Evolutionary conservation across 2,329 filamentous ascomycete species (phyloP), one percentile per base, ranked within the genome.

Genomic region (Mariannaea sp.): DNA sequence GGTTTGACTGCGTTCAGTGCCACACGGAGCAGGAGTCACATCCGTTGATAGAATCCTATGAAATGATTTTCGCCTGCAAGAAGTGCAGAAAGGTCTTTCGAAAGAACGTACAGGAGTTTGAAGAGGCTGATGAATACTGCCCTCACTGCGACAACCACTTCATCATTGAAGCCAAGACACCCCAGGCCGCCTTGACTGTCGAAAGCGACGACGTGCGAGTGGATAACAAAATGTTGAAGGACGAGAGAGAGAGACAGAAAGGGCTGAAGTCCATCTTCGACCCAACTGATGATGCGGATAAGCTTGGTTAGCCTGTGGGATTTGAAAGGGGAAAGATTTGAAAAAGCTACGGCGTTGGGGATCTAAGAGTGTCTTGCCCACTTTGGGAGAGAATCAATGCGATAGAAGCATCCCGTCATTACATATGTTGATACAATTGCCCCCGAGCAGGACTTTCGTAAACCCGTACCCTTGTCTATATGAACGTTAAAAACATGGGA

Each of bases 121-220:
- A 99, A 65, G 94, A 99, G 65, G 88, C 90, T 71, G 94, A 99
- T 77, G 95, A 99, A 73, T 99, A 96, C 80, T 99, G 94, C 79
- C 95, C 94, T 17, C 90, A 97, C 77, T 99, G 94, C 79, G 94
- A 99, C 71, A 99, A 99, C 77, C 95, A 99, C 75, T 99, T 92
- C 70, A 89, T 99, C 32, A 80, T 99, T 59, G 92, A 97, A 4
- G 95, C 94, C 45, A 75, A 88, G 64, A 90, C 88, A 4, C 90
- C 94, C 17, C 89, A 95, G 74, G 83, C 92, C 8, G 83, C 88
- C 29, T 76, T 99, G 45, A 85, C 92, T 61, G 83, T 99, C 45
- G 94, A 99, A 77, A 90, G 93, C 56, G 93, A 95, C 58, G 95
- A 99, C 75, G 86, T 87, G 3, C 81, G 94, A 55, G 82, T 92